Base-by-base conservation (phyloP, 805 yeast genomes). In the Vanderwaltozyma tropicalis region DNA sequence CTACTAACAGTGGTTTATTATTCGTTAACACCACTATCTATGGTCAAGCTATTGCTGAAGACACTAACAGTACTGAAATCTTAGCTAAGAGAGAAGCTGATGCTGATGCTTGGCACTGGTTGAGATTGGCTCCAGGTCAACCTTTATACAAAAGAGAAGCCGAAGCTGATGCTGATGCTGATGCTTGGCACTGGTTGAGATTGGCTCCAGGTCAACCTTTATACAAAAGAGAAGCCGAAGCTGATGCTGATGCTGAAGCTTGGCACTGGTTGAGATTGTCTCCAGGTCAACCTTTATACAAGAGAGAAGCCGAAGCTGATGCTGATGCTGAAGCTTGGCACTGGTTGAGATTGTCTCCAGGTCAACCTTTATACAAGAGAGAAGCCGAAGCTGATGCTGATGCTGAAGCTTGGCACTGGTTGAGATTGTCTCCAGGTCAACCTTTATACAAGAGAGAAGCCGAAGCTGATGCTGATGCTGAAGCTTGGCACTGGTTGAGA, bases 111-210 rank as follows among this genome's bases (percentile, higher is more conserved):
- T 52, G 56, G 52, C 52, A 52, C 32, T 52, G 58, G 53, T 40
- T 55, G 22, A 37, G 42, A 18, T 41, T 55, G 27, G 43, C 36
- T 25, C 43, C 43, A 17, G 58, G 58, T 39, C 53, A 52, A 39
- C 54, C 54, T 31, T 31, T 52, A 40, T 50, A 48, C 38, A 48
- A 50, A 40, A 50, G 60, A 44, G 60, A 57, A 8, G 58, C 61
- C 12, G 47, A 46, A 10, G 49, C 53, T 14, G 40, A 41, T 11
- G 50, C 56, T 9, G 43, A 40, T 13, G 44, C 47, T 14, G 44
- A 42, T 4, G 51, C 50, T 29, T 50, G 55, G 50, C 51, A 51
- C 28, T 51, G 57, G 51, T 38, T 54, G 18, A 37, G 41, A 18
- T 40, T 54, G 28, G 42, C 34, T 19, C 41, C 42, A 15, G 57